A percentile compares a stretch with the other conserved stretches of the same genome.
phyloP scores from a whole-genome alignment of 2,329 filamentous ascomycete species.

The Lasiodiplodia citricola region DNA sequence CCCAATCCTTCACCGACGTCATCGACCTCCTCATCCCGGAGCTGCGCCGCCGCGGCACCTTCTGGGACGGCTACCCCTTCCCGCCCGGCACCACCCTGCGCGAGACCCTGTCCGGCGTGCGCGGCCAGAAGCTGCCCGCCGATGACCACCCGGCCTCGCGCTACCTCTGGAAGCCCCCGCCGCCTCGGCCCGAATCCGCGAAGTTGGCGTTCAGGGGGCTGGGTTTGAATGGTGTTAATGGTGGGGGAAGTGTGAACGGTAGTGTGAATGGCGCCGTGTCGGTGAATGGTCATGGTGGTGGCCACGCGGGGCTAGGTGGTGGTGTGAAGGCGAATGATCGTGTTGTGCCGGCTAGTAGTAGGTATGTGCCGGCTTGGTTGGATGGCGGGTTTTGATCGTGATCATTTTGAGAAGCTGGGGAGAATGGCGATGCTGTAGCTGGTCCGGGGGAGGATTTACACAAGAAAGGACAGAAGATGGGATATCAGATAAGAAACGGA shows the following conservation, averaged over 20 bases:
- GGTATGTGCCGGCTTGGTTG: not conserved
- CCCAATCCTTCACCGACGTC: slow-evolving; percentile 71
- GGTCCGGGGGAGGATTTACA: too few relatives aligned
- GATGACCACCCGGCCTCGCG: slow-evolving; percentile 59
- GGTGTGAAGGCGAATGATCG: not conserved
- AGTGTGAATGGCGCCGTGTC: not conserved
- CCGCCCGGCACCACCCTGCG: slow-evolving; percentile 62
- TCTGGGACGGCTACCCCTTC: slow-evolving; percentile 61
- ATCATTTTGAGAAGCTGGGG: not conserved
- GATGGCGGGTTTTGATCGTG: not conserved
- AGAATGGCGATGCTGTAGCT: too few relatives aligned
- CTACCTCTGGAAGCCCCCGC: slow-evolving; percentile 49
- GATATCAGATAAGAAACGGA: too few relatives aligned
- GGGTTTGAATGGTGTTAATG: not conserved
- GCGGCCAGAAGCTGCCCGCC: slow-evolving; percentile 57
- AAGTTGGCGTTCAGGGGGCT: slow-evolving; percentile 30
- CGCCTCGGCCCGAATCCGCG: slow-evolving; percentile 36
- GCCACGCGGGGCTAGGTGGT: too few relatives aligned
- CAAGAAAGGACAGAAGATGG: too few relatives aligned
- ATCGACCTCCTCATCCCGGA: slow-evolving; percentile 66
- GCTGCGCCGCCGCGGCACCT: slow-evolving; percentile 62
- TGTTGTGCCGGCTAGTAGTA: not conserved
- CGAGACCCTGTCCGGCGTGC: slow-evolving; percentile 63
- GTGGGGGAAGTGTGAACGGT: not conserved
- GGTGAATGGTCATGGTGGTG: too few relatives aligned